phyloP scores from a whole-genome alignment of 768 basidiomycete genomes.

The Mycena pura region DNA sequence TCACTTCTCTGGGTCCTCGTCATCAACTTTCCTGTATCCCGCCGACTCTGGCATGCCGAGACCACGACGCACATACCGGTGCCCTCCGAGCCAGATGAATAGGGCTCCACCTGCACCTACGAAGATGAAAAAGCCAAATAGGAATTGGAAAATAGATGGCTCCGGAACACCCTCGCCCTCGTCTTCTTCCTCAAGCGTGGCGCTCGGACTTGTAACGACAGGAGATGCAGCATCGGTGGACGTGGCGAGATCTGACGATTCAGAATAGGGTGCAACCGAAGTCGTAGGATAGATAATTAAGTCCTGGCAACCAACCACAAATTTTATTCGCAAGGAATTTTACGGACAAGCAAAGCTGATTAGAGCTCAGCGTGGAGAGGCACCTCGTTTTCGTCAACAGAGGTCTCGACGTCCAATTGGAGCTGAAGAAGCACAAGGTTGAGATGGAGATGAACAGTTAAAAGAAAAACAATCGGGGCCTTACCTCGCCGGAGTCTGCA shows the following conservation, averaged over 20 bases:
- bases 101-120: conserved; percentile 51
- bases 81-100: conserved; percentile 60
- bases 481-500: conserved; percentile 86
- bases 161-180: conserved; percentile 15
- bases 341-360: conserved; percentile 47
- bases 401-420: conserved; percentile 56
- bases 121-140: conserved; percentile 49
- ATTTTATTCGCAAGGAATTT: conserved; percentile 61
- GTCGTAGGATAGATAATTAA: not conserved
- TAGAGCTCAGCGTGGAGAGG: conserved; percentile 95
- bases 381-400: conserved; percentile 84
- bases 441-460: not conserved
- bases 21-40: conserved; percentile 53
- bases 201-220: conserved; percentile 15
- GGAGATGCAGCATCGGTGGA: conserved; percentile 10
- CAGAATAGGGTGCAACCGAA: conserved; percentile 15
- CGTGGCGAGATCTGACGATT: conserved; percentile 9
- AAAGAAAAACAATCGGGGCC: conserved; percentile 13
- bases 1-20: conserved; percentile 62
- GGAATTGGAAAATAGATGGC: conserved; percentile 34
- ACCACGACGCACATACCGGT: conserved; percentile 50
- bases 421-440: conserved; percentile 49
- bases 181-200: conserved; percentile 26
- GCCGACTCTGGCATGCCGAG: conserved; percentile 42
- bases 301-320: conserved; percentile 57